These are phyloP conservation scores for Metarhizium guizhouense DNA, from an alignment of 2,329 filamentous ascomycete genomes.

Conservation along the genomic window DNA sequence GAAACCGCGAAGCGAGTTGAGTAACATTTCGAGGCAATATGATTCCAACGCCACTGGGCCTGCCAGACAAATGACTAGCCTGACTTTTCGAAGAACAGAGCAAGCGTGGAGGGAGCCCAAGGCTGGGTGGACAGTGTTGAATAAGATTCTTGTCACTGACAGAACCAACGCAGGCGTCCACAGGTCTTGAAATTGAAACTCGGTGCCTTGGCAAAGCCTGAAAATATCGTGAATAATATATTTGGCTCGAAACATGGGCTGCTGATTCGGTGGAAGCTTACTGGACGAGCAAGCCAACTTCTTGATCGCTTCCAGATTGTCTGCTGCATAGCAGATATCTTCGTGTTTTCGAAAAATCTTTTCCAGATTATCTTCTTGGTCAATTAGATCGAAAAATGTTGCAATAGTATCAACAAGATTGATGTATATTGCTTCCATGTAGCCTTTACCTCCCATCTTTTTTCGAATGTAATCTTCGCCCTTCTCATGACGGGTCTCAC, in stretches of 20 bases:
- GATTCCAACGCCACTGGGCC: slow-evolving; percentile 62
- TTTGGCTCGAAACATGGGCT: slow-evolving; percentile 76
- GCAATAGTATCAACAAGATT: slow-evolving; percentile 72
- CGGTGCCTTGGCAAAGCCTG: slow-evolving; percentile 65
- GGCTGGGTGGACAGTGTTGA: slow-evolving; percentile 74
- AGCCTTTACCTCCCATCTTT: slow-evolving; percentile 57
- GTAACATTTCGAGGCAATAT: slow-evolving; percentile 83
- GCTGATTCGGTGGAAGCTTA: slow-evolving; percentile 66
- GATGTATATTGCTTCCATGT: slow-evolving; percentile 52
- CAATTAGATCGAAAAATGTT: slow-evolving; percentile 65
- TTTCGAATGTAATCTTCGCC: slow-evolving; percentile 61
- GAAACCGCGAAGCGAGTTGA: slow-evolving; percentile 71
- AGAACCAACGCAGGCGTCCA: slow-evolving; percentile 72
- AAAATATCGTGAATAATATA: slow-evolving; percentile 68
- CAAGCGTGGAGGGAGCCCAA: slow-evolving; percentile 82
- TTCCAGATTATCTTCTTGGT: slow-evolving; percentile 68
- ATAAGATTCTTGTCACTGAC: slow-evolving; percentile 64
- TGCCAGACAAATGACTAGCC: slow-evolving; percentile 71
- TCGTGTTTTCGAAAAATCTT: slow-evolving; percentile 53
- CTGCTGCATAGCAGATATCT: slow-evolving; percentile 49
- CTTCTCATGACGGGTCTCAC: slow-evolving; percentile 31
- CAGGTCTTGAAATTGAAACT: slow-evolving; percentile 53
- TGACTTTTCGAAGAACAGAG: slow-evolving; percentile 76
- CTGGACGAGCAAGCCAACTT: slow-evolving; percentile 55
- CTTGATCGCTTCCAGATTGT: slow-evolving; percentile 62